Conservation (phyloP, 1,284 basidiomycete species). For the Megacollybia platyphylla region DNA sequence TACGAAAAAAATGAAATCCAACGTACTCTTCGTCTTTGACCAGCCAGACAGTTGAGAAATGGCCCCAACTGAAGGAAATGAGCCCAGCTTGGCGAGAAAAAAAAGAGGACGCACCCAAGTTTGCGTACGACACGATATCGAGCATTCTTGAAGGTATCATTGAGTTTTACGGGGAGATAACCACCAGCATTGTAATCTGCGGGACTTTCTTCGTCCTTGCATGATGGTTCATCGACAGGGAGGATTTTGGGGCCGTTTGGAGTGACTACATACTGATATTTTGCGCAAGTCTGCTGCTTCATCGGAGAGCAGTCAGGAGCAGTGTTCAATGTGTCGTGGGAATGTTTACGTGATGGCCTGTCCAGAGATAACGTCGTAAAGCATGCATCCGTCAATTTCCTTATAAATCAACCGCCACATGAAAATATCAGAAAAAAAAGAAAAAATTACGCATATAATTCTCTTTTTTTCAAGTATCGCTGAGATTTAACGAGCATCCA, state of each 20-base stretch:
- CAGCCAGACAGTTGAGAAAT: constrained; percentile 83
- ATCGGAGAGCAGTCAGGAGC: constrained; percentile 28
- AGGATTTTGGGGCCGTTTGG: constrained; percentile 54
- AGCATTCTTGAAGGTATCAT: constrained; percentile 69
- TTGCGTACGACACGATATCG: constrained; percentile 76
- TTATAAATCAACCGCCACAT: too few species aligned
- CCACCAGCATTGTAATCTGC: constrained; percentile 72
- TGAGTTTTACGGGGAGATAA: constrained; percentile 68
- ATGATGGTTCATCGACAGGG: constrained; percentile 46
- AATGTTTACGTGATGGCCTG: too few species aligned
- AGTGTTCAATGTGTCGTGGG: neutral
- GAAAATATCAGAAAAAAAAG: too few species aligned
- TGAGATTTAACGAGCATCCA: too few species aligned
- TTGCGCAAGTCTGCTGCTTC: constrained; percentile 49
- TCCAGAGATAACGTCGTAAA: too few species aligned
- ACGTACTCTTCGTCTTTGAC: constrained; percentile 62
- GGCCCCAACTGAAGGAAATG: constrained; percentile 60
- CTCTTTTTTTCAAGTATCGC: too few species aligned
- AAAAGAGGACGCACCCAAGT: constrained; percentile 45
- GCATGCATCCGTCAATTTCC: too few species aligned
- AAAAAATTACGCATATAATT: too few species aligned
- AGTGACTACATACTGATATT: constrained; percentile 65
- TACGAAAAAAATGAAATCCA: constrained; percentile 6
- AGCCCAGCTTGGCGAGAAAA: constrained; percentile 7
- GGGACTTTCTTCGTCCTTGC: constrained; percentile 69